Evolutionary conservation across 2,329 filamentous ascomycete genomes (phyloP).

Genomic region (Podosphaera xanthii): DNA sequence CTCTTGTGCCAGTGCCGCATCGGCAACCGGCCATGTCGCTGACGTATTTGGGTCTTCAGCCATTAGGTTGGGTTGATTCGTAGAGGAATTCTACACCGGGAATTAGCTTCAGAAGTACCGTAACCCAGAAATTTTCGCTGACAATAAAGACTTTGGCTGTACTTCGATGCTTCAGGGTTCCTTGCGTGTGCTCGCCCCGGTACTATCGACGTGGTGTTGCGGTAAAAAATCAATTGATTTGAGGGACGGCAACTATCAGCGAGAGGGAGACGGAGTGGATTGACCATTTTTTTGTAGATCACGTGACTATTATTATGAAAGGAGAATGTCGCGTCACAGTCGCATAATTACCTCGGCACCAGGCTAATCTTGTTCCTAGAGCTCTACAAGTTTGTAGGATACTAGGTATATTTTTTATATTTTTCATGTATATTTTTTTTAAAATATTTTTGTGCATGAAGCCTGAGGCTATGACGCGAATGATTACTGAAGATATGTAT

Average conservation of each 20-base stretch:
- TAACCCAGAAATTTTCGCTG: background rate
- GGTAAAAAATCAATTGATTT: no score
- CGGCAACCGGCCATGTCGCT: slow-evolving; percentile 46
- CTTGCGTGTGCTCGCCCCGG: slow-evolving; percentile 38
- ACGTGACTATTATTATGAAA: no score
- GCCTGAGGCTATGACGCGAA: no score
- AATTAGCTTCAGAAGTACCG: background rate
- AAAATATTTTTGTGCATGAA: no score
- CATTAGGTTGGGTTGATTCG: slow-evolving; percentile 9
- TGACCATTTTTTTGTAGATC: no score
- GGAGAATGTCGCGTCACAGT: no score
- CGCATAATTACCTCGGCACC: no score
- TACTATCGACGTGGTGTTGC: slow-evolving; percentile 4
- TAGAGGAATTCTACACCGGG: background rate
- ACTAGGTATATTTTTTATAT: no score
- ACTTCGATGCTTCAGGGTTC: slow-evolving; percentile 25
- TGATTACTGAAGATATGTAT: no score
- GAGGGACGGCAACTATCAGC: no score
- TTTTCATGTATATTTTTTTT: no score
- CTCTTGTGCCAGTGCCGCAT: slow-evolving; percentile 53
- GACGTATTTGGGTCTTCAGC: slow-evolving; percentile 17
- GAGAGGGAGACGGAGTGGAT: no score
- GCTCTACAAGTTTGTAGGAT: background rate
- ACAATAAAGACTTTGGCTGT: background rate
- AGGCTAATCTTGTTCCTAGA: background rate